A percentile compares a stretch with the other conserved stretches of the same genome.
These are phyloP conservation scores for Cyclostephanos tholiformis DNA, from an alignment of 108 stramenopile species.

Conservation along the genomic window DNA sequence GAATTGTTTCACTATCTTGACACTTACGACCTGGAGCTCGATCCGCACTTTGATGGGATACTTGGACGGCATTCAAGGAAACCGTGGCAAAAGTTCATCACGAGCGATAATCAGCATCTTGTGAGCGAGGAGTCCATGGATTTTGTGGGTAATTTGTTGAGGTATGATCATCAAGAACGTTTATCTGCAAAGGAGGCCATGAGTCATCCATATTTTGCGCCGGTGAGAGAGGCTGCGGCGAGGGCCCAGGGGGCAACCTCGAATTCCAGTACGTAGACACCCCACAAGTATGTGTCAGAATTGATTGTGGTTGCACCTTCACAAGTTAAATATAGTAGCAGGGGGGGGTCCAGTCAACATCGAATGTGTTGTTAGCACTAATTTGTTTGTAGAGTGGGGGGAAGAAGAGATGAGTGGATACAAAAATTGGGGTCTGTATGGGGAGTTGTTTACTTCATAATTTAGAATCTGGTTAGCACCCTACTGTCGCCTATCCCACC, in stretches of 20 bases:
- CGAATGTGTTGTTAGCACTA: too few relatives aligned
- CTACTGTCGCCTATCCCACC: neutral
- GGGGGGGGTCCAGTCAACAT: too few relatives aligned
- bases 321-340: neutral
- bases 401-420: too few relatives aligned
- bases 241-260: slow-evolving; percentile 28
- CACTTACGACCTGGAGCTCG: slow-evolving; percentile 96
- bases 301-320: neutral
- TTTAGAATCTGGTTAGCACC: neutral
- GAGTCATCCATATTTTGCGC: slow-evolving; percentile 97
- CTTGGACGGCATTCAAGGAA: slow-evolving; percentile 96
- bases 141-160: slow-evolving; percentile 89
- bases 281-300: neutral
- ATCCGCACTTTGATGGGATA: slow-evolving; percentile 97
- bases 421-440: neutral
- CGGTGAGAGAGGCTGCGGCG: slow-evolving; percentile 78
- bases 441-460: neutral
- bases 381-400: too few relatives aligned
- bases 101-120: slow-evolving; percentile 96
- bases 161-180: slow-evolving; percentile 96
- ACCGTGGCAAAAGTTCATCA: slow-evolving; percentile 98
- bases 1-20: slow-evolving; percentile 96
- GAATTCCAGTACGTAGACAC: slow-evolving; percentile 23
- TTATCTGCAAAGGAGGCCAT: slow-evolving; percentile 98
- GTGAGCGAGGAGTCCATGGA: slow-evolving; percentile 97